Evolutionary conservation across 2,329 filamentous ascomycete genomes (phyloP), one percentile per base, ranked within the genome.

Genomic region (Neonectria hederae): DNA sequence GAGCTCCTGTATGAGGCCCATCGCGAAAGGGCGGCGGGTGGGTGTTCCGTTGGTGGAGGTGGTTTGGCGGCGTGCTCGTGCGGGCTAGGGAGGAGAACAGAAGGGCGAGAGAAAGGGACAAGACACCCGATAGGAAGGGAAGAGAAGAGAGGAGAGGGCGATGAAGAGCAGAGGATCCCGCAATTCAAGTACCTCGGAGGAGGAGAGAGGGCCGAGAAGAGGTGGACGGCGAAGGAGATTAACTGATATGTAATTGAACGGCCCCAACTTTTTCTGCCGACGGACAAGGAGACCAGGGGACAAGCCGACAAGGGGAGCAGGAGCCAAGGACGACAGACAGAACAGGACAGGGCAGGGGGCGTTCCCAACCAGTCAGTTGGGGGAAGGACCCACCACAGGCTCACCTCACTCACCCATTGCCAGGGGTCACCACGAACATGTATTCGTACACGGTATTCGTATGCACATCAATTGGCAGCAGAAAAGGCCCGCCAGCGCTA

Each of bases 1-100:
- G 63, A 84, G 72, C 38, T 86, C 81, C 70, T 88, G 83, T 66
- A 89, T 69, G 71, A 88, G 60, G 74, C 87, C 87, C 87, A 89
- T 89, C 70, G 65, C 68, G 66, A 58, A 64, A 42, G 43, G 56
- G 55, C 49, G 21, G 58, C 26, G 53, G 38, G n/a, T 42, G 61
- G 49, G 52, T 53, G 22, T 13, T 54, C 28, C 42, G 54, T 62
- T 54, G 53, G 46, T 38, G 24, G 46, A 32, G 52, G 46, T 32
- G 40, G 30, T 22, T 54, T 54, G 46, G 46, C 17, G 17, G n/a
- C 51, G 30, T 38, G 17, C 19, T 32, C 21, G 55, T 35, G 48
- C 9, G 45, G 40, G 42, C 30, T n/a, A 19, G 21, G 38, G n/a
- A 40, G 19, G 9, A 30, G 13, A 56, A 24, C 11, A 22, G 21